Conservation (phyloP, 441 rosid species). For the Dalechampia spathulata region DNA sequence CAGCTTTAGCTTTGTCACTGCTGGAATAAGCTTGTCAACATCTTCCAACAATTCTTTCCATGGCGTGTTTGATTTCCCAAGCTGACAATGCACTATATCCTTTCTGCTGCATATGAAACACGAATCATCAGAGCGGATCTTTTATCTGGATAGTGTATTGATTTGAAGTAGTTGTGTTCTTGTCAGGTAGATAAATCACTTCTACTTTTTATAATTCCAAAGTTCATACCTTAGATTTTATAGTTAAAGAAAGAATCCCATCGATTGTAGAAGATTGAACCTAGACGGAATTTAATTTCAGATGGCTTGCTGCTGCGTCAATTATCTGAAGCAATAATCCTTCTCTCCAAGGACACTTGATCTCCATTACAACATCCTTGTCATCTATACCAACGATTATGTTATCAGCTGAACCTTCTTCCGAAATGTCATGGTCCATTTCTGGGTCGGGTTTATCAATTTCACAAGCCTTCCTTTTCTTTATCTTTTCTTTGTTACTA, state of each 20-base stretch:
- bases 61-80: conserved; percentile 44
- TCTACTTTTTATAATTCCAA: too few species aligned
- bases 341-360: conserved; percentile 75
- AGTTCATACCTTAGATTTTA: conserved; percentile 61
- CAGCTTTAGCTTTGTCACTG: not conserved
- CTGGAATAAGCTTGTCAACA: conserved; percentile 25
- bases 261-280: conserved; percentile 62
- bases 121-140: not conserved
- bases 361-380: conserved; percentile 52
- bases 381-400: conserved; percentile 40
- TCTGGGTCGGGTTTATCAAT: conserved; percentile 29
- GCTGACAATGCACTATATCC: conserved; percentile 37
- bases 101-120: conserved; percentile 41
- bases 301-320: conserved; percentile 50
- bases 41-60: conserved; percentile 49
- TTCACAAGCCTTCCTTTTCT: conserved; percentile 60
- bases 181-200: not conserved
- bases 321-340: conserved; percentile 75
- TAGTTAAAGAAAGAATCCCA: conserved; percentile 56
- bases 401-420: conserved; percentile 34
- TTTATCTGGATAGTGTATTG: not conserved
- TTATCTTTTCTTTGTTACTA: conserved; percentile 21
- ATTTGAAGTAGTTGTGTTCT: not conserved
- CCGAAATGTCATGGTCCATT: conserved; percentile 25
- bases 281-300: conserved; percentile 66